Evolutionary conservation across 371 early-diverging fungal genomes (phyloP).

Genomic region (Mycotypha africana): DNA sequence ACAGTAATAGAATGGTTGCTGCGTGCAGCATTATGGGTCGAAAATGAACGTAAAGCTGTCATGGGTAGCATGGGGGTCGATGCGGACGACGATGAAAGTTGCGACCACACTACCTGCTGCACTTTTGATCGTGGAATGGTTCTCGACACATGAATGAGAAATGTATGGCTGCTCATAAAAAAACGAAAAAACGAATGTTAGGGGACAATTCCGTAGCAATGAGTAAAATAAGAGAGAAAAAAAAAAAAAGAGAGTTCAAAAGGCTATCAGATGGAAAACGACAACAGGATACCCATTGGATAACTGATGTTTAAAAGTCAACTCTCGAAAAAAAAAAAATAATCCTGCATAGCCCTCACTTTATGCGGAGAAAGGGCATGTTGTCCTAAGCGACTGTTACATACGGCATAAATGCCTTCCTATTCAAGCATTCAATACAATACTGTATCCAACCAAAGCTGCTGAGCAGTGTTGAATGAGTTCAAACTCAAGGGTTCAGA

Average conservation of each 20-base stretch:
- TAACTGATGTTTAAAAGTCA: no score
- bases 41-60: slow-evolving; percentile 22
- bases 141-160: slow-evolving; percentile 47
- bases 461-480: no score
- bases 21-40: slow-evolving; percentile 20
- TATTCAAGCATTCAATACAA: no score
- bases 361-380: no score
- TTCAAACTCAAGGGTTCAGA: no score
- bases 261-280: no score
- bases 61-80: slow-evolving; percentile 14
- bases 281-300: no score
- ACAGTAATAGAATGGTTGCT: slow-evolving; percentile 24
- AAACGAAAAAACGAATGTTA: not conserved
- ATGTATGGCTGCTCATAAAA: slow-evolving; percentile 23
- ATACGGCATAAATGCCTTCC: no score
- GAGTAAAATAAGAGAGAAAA: slow-evolving; percentile 1
- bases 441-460: no score
- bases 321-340: not conserved
- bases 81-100: slow-evolving; percentile 19
- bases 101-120: slow-evolving; percentile 32
- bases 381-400: no score
- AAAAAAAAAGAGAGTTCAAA: slow-evolving; percentile 2
- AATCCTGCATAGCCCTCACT: no score
- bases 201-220: no score
- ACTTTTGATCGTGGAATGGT: slow-evolving; percentile 42